Evolutionary conservation across 257 asterid species (phyloP).

Genomic region (Ilex asprella): DNA sequence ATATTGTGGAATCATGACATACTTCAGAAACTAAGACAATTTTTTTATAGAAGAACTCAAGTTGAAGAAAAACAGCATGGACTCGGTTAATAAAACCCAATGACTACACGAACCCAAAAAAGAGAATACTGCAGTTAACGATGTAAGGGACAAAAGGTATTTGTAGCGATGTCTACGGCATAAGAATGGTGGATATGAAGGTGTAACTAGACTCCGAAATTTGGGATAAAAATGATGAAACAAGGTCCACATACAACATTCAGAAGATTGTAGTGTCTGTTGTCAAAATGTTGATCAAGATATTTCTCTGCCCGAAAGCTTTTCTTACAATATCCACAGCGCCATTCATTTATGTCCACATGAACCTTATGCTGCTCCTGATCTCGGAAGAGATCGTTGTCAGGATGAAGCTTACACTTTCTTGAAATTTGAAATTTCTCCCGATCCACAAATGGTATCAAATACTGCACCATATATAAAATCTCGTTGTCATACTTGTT

Average conservation of each 20-base stretch:
- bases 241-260: constrained; percentile 49
- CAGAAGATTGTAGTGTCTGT: constrained; percentile 78
- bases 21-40: no score
- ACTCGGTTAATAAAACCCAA: no score
- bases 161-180: no score
- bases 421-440: constrained; percentile 61
- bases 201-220: neutral
- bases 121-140: no score
- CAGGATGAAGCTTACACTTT: constrained; percentile 69
- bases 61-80: no score
- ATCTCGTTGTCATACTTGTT: constrained; percentile 13
- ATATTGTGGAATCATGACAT: no score
- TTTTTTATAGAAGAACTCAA: no score
- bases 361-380: constrained; percentile 90
- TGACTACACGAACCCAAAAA: no score
- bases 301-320: constrained; percentile 68
- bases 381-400: constrained; percentile 77
- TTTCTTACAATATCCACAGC: constrained; percentile 89
- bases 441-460: constrained; percentile 65
- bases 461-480: constrained; percentile 50
- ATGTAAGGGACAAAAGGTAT: no score
- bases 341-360: constrained; percentile 77
- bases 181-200: no score
- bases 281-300: constrained; percentile 94
- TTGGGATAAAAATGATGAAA: constrained; percentile 4